A percentile compares a stretch with the other conserved stretches of the same genome.
Conservation (phyloP, 208 protist species). For the Eutreptiella sp. region DNA sequence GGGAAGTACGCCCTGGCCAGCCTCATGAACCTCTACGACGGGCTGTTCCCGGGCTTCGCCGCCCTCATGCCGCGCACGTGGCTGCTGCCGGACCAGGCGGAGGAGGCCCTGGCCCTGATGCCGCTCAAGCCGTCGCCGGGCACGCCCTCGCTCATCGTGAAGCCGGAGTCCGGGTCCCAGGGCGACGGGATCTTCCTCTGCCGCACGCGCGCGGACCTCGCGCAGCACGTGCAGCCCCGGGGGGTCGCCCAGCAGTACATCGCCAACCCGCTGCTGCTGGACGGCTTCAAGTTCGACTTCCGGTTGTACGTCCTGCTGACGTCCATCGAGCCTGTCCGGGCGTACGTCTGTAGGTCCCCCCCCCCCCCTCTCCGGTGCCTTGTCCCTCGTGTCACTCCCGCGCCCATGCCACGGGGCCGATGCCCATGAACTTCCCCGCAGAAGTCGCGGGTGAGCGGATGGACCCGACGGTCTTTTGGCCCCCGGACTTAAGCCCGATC, state of each 20-base stretch:
- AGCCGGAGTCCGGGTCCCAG: slow-evolving; percentile 84
- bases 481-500: too few relatives aligned
- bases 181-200: slow-evolving; percentile 85
- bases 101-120: slow-evolving; percentile 49
- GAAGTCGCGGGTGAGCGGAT: too few relatives aligned
- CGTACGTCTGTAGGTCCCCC: slow-evolving; percentile 45
- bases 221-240: slow-evolving; percentile 69
- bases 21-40: too few relatives aligned
- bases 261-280: slow-evolving; percentile 19
- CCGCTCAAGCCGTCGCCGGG: slow-evolving; percentile 46
- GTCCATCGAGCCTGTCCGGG: slow-evolving; percentile 27
- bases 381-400: too few relatives aligned
- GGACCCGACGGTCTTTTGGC: too few relatives aligned
- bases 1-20: too few relatives aligned
- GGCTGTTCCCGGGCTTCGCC: too few relatives aligned
- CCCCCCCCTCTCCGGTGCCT: too few relatives aligned
- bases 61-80: slow-evolving; percentile 81
- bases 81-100: slow-evolving; percentile 63
- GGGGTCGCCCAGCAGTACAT: slow-evolving; percentile 44
- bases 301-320: slow-evolving; percentile 41
- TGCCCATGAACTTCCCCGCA: too few relatives aligned
- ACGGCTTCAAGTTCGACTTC: slow-evolving; percentile 43
- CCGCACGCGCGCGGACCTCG: slow-evolving; percentile 59
- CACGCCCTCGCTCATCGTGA: slow-evolving; percentile 89
- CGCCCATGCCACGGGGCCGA: too few relatives aligned